Percentiles rank a stretch among this genome's conserved stretches.
phyloP scores from a whole-genome alignment of 1,284 basidiomycete genomes.

The Cystobasidiaceae sp. region DNA sequence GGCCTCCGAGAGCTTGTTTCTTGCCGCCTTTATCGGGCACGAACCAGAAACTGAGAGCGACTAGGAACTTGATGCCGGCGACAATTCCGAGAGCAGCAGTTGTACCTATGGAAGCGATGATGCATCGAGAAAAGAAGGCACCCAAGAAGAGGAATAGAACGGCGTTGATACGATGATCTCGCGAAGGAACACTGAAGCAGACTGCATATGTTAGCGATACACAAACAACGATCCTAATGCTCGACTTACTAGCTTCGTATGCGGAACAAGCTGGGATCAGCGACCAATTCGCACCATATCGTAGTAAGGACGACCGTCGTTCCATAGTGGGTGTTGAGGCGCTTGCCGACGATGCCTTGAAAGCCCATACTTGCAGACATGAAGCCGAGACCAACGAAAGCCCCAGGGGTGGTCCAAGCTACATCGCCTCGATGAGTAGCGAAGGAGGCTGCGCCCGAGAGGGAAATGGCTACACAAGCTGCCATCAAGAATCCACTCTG shows the following conservation, averaged over 20 bases:
- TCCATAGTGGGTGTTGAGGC: conserved; percentile 41
- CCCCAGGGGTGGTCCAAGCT: conserved; percentile 61
- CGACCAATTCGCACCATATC: conserved; percentile 28
- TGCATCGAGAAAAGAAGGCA: conserved; percentile 11
- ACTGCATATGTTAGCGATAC: background rate
- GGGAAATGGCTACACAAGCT: conserved; percentile 62
- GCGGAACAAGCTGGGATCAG: conserved; percentile 22
- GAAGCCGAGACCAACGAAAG: conserved; percentile 65
- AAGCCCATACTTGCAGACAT: conserved; percentile 59
- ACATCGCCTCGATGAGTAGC: conserved; percentile 57
- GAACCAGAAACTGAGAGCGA: conserved; percentile 28
- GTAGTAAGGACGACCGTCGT: conserved; percentile 8
- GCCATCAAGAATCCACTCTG: conserved; percentile 70
- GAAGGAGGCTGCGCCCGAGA: conserved; percentile 53
- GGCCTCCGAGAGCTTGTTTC: background rate
- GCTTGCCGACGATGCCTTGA: conserved; percentile 77
- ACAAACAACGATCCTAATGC: background rate
- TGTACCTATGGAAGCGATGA: background rate
- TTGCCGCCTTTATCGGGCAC: conserved; percentile 24
- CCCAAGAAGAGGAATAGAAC: conserved; percentile 22
- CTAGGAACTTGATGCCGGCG: conserved; percentile 23
- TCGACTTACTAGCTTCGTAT: background rate
- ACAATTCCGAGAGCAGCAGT: conserved; percentile 25
- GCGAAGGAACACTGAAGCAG: conserved; percentile 19
- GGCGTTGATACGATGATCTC: conserved; percentile 23